A percentile compares a stretch with the other conserved stretches of the same genome.
phyloP scores from a whole-genome alignment of 257 asterid species.

The Mitragyna speciosa region DNA sequence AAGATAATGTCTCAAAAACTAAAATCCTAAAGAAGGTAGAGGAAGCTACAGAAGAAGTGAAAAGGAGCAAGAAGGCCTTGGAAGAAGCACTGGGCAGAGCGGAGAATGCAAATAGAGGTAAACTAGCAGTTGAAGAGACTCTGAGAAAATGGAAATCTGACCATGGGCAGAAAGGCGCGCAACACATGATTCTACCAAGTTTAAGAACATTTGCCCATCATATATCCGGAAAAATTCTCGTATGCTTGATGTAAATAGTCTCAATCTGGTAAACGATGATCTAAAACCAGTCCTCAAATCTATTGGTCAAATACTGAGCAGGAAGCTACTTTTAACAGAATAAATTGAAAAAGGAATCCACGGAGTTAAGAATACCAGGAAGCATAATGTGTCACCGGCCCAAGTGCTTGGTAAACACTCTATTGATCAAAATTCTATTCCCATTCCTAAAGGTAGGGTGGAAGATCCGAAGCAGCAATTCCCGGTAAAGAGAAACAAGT shows the following conservation, averaged over 20 bases:
- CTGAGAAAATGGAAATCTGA: slow-evolving; percentile 88
- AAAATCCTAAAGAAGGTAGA: slow-evolving; percentile 70
- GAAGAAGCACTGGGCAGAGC: slow-evolving; percentile 78
- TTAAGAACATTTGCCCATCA: slow-evolving; percentile 59
- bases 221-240: slow-evolving; percentile 50
- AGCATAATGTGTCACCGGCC: slow-evolving; percentile 64
- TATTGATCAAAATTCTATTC: slow-evolving; percentile 19
- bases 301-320: slow-evolving; percentile 60
- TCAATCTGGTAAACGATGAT: slow-evolving; percentile 46
- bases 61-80: slow-evolving; percentile 59
- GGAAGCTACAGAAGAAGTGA: slow-evolving; percentile 83
- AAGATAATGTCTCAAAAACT: slow-evolving; percentile 52
- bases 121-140: slow-evolving; percentile 81
- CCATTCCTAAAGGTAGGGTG: slow-evolving; percentile 37
- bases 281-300: slow-evolving; percentile 58
- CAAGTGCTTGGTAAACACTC: slow-evolving; percentile 69
- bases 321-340: slow-evolving; percentile 75
- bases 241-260: slow-evolving; percentile 53
- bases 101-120: slow-evolving; percentile 71
- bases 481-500: slow-evolving; percentile 77
- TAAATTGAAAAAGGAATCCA: slow-evolving; percentile 54
- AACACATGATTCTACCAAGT: slow-evolving; percentile 50
- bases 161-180: slow-evolving; percentile 66
- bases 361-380: slow-evolving; percentile 35
- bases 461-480: slow-evolving; percentile 40